Percentiles rank a stretch among this genome's conserved stretches.
Evolutionary conservation across 768 basidiomycete genomes (phyloP).

Genomic region (Filobasidium floriforme): DNA sequence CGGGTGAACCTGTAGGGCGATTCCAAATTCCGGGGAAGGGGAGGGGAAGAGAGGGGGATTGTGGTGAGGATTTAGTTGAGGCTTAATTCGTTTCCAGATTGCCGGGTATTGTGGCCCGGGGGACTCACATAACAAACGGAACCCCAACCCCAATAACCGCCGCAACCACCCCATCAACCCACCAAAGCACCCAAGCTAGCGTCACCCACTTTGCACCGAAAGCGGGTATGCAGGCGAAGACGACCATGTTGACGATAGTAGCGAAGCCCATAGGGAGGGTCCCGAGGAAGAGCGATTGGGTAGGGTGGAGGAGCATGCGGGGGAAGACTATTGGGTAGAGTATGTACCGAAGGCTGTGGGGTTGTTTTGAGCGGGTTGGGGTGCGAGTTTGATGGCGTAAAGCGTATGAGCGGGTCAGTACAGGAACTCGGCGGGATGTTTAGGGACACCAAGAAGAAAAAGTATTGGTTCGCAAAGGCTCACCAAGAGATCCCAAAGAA

Average conservation of each 20-base stretch:
- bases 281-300: slow-evolving; percentile 39
- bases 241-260: slow-evolving; percentile 43
- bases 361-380: no score
- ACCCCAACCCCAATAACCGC: slow-evolving; percentile 57
- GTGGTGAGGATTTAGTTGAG: background rate
- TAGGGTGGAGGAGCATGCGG: slow-evolving; percentile 28
- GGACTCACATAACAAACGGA: slow-evolving; percentile 61
- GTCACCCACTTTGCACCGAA: background rate
- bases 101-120: no score
- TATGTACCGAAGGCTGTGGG: slow-evolving; percentile 36
- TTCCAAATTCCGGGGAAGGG: background rate
- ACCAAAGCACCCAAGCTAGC: slow-evolving; percentile 58
- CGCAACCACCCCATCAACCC: slow-evolving; percentile 57
- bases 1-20: slow-evolving; percentile 50
- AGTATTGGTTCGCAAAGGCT: no score
- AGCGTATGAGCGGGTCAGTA: no score
- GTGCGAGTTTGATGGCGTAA: background rate
- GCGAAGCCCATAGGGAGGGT: slow-evolving; percentile 41
- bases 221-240: slow-evolving; percentile 23
- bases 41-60: background rate
- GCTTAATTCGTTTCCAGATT: no score
- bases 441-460: no score
- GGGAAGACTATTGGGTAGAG: slow-evolving; percentile 35
- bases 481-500: slow-evolving; percentile 20
- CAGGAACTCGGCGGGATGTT: no score